Evolutionary conservation across 2,329 filamentous ascomycete species (phyloP).

Genomic region (Furcasterigmium furcatum): DNA sequence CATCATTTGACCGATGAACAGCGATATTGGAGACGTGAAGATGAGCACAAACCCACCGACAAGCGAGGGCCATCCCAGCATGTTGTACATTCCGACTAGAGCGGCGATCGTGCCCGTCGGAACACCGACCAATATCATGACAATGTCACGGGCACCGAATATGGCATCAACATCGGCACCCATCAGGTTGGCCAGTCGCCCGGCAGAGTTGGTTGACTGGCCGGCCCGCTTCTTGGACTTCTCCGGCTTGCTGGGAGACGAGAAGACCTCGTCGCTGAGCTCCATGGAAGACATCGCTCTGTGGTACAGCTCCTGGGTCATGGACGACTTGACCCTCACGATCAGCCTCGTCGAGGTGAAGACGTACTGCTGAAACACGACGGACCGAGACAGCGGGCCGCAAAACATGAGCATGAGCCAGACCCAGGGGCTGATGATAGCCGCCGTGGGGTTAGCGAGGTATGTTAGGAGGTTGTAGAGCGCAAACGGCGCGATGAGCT

Average conservation of each 20-base stretch:
- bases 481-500: conserved; percentile 49
- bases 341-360: conserved; percentile 54
- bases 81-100: conserved; percentile 48
- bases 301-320: conserved; percentile 57
- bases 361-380: conserved; percentile 54
- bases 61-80: conserved; percentile 53
- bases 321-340: conserved; percentile 51
- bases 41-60: conserved; percentile 47
- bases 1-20: conserved; percentile 46
- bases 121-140: conserved; percentile 41
- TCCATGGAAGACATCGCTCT: conserved; percentile 54
- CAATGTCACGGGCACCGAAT: conserved; percentile 46
- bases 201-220: conserved; percentile 37
- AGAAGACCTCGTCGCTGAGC: conserved; percentile 51
- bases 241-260: conserved; percentile 10
- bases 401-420: conserved; percentile 53
- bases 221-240: conserved; percentile 22
- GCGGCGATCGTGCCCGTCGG: conserved; percentile 44
- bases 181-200: conserved; percentile 54
- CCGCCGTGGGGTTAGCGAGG: conserved; percentile 39
- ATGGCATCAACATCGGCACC: conserved; percentile 56
- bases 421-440: conserved; percentile 44
- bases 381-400: conserved; percentile 44
- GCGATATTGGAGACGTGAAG: conserved; percentile 44
- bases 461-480: conserved; percentile 52